Base-by-base conservation (phyloP, 345 rosid genomes). In the Passiflora organensis region DNA sequence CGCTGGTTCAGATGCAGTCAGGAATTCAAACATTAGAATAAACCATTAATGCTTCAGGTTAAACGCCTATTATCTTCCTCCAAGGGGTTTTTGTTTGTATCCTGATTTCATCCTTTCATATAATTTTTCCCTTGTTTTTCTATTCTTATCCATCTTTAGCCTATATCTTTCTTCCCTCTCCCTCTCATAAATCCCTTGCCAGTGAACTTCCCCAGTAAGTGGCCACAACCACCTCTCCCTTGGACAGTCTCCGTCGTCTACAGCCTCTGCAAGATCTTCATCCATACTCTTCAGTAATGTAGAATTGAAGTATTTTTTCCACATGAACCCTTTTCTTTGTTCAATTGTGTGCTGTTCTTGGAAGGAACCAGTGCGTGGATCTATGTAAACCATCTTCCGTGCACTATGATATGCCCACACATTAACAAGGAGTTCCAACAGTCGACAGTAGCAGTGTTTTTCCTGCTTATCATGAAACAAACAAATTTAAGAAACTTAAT, bases 201-300 rank as follows among this genome's bases (percentile, higher is more conserved):
- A 93, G 41, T 93, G 99, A 49, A 93, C 84, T 79, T 93, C 97
- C 6, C 99, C 99, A 0, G 89, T 93, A 55, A 76, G 59, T 10
- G 97, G 99, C 99, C 99, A 93, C 53, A 93, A 43, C 99, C 99
- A 93, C 38, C 45, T 71, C 62, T 83, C 78, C 51, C 84, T 74
- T 17, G 89, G 94, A 68, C 74, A 58, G 69, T 86, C 89, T 2
- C 69, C 79, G 57, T 93, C 99, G 46, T 93, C 96, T n/a, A 95
- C 91, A 53, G 99, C 94, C 84, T 93, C 99, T 6, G 97, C 99
- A 14, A 93, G 77, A 67, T 93, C 99, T 74, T 93, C 99, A 53
- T 93, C 99, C 94, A 93, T 93, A 53, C 78, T 81, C 79, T 93
- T 93, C 48, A 93, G 70, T 53, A 93, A 64, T 32, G 85, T 77